A percentile compares a stretch with the other conserved stretches of the same genome.
These are phyloP conservation scores for Trichosporon sp. DNA, from an alignment of 1,284 basidiomycete genomes.

Conservation along the genomic window DNA sequence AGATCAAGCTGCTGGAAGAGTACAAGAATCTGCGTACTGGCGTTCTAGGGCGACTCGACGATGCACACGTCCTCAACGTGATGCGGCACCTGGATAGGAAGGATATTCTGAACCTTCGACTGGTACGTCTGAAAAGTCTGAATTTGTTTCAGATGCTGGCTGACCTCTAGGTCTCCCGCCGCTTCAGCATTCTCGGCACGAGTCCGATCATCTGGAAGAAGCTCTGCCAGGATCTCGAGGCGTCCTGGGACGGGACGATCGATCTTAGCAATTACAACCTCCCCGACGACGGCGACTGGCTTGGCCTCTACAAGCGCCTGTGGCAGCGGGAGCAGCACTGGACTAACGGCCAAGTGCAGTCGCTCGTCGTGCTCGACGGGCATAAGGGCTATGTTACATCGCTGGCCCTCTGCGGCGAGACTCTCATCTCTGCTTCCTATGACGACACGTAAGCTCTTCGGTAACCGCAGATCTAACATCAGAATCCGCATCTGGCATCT, in stretches of 20 bases:
- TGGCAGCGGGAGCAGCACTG: slow-evolving; percentile 87
- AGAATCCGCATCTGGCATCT: slow-evolving; percentile 87
- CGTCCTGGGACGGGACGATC: slow-evolving; percentile 37
- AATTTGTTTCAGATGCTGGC: slow-evolving; percentile 26
- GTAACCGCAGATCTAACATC: slow-evolving; percentile 11
- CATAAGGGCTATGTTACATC: slow-evolving; percentile 89
- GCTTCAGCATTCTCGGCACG: slow-evolving; percentile 70
- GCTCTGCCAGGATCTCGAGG: slow-evolving; percentile 41
- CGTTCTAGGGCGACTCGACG: slow-evolving; percentile 71
- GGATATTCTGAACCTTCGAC: slow-evolving; percentile 63
- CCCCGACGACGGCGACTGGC: slow-evolving; percentile 71
- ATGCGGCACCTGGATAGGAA: slow-evolving; percentile 67
- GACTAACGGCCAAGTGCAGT: slow-evolving; percentile 66
- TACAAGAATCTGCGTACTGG: slow-evolving; percentile 79
- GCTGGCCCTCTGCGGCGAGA: slow-evolving; percentile 68
- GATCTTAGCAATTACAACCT: slow-evolving; percentile 30
- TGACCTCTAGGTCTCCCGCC: slow-evolving; percentile 66
- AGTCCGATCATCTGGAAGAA: slow-evolving; percentile 72
- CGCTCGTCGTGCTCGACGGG: slow-evolving; percentile 73
- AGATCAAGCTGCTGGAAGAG: slow-evolving; percentile 75
- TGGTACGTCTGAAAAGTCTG: slow-evolving; percentile 55
- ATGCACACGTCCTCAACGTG: slow-evolving; percentile 67
- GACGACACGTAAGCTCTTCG: slow-evolving; percentile 64
- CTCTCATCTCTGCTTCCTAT: slow-evolving; percentile 81
- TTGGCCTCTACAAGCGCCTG: slow-evolving; percentile 77